phyloP scores from a whole-genome alignment of 352 stramenopile species.

The Phytophthora constricta region DNA sequence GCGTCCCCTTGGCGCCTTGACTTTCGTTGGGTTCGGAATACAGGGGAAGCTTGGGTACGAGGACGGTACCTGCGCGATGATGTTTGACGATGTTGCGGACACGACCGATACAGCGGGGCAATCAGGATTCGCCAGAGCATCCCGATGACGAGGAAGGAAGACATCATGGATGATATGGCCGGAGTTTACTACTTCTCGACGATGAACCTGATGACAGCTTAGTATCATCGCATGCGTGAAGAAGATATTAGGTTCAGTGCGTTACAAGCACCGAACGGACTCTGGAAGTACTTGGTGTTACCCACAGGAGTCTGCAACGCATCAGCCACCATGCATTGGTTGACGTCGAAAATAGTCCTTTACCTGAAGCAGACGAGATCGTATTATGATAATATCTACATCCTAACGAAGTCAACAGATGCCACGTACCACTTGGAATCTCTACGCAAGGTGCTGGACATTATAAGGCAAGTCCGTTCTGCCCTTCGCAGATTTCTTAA shows the following conservation, averaged over 20 bases:
- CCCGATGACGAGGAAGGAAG: conserved; percentile 34
- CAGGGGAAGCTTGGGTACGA: too few relatives aligned
- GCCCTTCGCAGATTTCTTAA: conserved; percentile 9
- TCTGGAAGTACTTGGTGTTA: conserved; percentile 2
- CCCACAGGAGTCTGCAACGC: not conserved
- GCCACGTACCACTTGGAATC: not conserved
- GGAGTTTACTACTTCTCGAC: conserved; percentile 10
- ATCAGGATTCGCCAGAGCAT: conserved; percentile 17
- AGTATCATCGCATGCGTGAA: conserved; percentile 1
- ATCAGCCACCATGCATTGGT: not conserved
- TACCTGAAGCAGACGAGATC: not conserved
- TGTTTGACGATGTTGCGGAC: too few relatives aligned
- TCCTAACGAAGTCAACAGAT: not conserved
- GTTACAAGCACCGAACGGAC: conserved; percentile 1
- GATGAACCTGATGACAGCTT: conserved; percentile 5
- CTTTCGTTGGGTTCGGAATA: too few relatives aligned
- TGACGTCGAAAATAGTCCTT: not conserved
- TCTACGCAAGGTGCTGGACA: not conserved
- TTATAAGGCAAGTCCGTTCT: conserved; percentile 18
- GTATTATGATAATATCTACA: conserved; percentile 3
- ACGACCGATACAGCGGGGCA: too few relatives aligned
- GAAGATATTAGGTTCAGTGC: conserved; percentile 2
- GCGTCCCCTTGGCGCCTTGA: too few relatives aligned
- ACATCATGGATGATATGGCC: conserved; percentile 12
- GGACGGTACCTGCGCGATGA: too few relatives aligned